Evolutionary conservation across 768 basidiomycete genomes (phyloP).

Genomic region (Pleurotus djamor): DNA sequence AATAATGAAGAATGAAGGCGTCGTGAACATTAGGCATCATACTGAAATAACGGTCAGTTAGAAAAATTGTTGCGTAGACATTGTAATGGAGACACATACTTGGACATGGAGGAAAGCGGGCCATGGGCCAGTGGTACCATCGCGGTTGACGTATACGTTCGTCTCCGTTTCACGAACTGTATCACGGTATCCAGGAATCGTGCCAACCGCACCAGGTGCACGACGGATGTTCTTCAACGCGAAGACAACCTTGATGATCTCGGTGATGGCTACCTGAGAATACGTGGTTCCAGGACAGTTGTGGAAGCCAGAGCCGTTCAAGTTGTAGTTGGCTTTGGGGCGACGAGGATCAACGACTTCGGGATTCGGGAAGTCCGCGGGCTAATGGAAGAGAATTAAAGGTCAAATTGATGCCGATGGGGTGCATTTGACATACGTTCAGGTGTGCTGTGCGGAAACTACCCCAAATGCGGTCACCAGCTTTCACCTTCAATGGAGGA

Average conservation of each 20-base stretch:
- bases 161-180: conserved; percentile 30
- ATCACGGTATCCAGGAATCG: conserved; percentile 27
- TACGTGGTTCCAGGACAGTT: conserved; percentile 33
- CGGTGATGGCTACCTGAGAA: conserved; percentile 34
- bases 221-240: conserved; percentile 41
- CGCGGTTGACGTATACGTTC: conserved; percentile 27
- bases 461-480: conserved; percentile 36
- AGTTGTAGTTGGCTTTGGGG: conserved; percentile 22
- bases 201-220: conserved; percentile 41
- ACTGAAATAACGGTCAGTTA: not conserved
- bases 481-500: conserved; percentile 30
- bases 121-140: conserved; percentile 32
- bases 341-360: conserved; percentile 33
- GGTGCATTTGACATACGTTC: conserved; percentile 23
- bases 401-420: not conserved
- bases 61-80: not conserved
- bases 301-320: conserved; percentile 37
- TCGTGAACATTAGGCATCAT: conserved; percentile 4
- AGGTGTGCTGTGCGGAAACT: conserved; percentile 42
- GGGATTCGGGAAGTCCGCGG: conserved; percentile 40
- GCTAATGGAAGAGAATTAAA: conserved; percentile 17
- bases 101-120: conserved; percentile 33
- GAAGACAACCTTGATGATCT: conserved; percentile 46
- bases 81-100: conserved; percentile 16
- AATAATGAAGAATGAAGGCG: too few species aligned